phyloP scores from a whole-genome alignment of 2,329 filamentous ascomycete species.

The Tolypocladium guangdongense region DNA sequence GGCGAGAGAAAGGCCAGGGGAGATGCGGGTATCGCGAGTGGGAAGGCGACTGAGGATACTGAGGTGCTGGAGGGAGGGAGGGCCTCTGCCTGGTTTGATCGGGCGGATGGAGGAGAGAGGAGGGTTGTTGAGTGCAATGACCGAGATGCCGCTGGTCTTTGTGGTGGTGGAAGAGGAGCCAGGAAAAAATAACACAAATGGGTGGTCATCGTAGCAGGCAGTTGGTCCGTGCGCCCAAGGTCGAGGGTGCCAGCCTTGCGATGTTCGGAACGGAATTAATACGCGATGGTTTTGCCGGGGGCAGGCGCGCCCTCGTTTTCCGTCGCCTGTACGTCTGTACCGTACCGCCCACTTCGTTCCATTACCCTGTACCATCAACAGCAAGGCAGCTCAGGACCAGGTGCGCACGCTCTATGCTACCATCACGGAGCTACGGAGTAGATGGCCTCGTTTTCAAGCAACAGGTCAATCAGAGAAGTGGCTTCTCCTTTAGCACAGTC shows the following conservation, averaged over 20 bases:
- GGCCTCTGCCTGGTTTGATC: constrained; percentile 1
- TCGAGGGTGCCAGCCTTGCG: not conserved
- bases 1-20: not conserved
- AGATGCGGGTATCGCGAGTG: not conserved
- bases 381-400: not conserved
- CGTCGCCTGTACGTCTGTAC: too few relatives aligned
- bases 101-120: constrained; percentile 4
- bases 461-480: not conserved
- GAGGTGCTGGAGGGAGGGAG: constrained; percentile 5
- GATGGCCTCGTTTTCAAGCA: not conserved
- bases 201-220: constrained; percentile 8
- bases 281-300: not conserved
- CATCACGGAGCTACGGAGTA: not conserved
- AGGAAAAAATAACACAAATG: constrained; percentile 5
- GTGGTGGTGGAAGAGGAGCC: constrained; percentile 4
- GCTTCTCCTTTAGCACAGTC: not conserved
- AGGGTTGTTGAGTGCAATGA: constrained; percentile 3
- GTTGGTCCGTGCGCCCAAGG: constrained; percentile 7
- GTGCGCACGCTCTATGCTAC: not conserved
- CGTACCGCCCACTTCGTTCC: too few relatives aligned
- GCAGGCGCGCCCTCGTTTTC: not conserved
- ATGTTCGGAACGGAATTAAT: constrained; percentile 5
- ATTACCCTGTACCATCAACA: not conserved
- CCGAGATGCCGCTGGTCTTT: constrained; percentile 2
- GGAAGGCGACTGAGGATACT: constrained; percentile 3